Percentiles rank a stretch among this genome's conserved stretches.
phyloP scores from a whole-genome alignment of 768 basidiomycete species.

The Amyloporia xantha region DNA sequence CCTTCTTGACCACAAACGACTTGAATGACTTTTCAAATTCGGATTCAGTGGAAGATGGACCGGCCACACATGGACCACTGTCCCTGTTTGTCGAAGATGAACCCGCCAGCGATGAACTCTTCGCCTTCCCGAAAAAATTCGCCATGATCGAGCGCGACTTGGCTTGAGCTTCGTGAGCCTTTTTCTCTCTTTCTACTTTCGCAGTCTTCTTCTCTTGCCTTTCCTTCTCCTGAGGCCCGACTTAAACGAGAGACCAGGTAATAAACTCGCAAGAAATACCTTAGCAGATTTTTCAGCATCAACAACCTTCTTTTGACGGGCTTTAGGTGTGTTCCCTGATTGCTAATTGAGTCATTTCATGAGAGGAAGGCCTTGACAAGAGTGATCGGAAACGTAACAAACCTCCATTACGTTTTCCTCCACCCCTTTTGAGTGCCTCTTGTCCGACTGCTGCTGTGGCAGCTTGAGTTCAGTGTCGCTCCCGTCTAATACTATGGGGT shows the following conservation, averaged over 20 bases:
- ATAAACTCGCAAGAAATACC: conserved; percentile 32
- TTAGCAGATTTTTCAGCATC: conserved; percentile 57
- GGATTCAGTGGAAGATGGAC: conserved; percentile 35
- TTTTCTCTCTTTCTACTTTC: conserved; percentile 66
- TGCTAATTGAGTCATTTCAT: no score
- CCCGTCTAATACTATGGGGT: conserved; percentile 1
- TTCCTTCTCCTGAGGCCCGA: conserved; percentile 70
- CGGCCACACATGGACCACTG: conserved; percentile 16
- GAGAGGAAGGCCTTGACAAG: not conserved
- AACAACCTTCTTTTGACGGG: conserved; percentile 42
- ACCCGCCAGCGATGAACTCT: conserved; percentile 22
- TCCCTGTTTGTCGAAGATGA: conserved; percentile 21
- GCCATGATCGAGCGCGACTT: conserved; percentile 74
- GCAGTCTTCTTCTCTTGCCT: conserved; percentile 60
- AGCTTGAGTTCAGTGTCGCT: not conserved
- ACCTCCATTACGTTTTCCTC: no score
- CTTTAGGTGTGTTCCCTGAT: conserved; percentile 6
- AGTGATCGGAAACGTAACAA: not conserved
- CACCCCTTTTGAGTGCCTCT: not conserved
- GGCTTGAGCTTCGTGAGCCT: conserved; percentile 59
- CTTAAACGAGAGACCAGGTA: no score
- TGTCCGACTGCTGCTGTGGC: not conserved
- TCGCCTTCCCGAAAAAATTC: conserved; percentile 70
- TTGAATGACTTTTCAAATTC: conserved; percentile 76
- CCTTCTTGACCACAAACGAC: conserved; percentile 76